Percentiles rank a stretch among this genome's conserved stretches.
Conservation (phyloP, 2,329 filamentous ascomycete genomes). For the Bisporella sp. region DNA sequence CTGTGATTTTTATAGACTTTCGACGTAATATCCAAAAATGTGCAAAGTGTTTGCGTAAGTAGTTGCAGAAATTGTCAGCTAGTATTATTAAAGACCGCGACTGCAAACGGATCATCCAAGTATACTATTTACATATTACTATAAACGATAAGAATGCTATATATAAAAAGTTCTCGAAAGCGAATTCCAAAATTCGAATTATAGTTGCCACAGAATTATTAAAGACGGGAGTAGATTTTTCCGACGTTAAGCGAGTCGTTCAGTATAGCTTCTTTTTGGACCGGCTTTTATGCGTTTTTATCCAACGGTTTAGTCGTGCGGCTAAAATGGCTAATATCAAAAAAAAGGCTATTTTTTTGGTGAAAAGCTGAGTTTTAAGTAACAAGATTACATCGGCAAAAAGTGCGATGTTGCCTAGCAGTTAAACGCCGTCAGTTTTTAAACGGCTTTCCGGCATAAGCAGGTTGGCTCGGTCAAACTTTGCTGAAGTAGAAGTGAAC, state of each 20-base stretch:
- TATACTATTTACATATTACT: not conserved
- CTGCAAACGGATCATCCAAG: not conserved
- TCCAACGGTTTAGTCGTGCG: not conserved
- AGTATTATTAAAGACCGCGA: not conserved
- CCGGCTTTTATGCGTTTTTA: not conserved
- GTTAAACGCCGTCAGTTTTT: not conserved
- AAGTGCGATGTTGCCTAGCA: not conserved
- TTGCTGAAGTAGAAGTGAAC: not conserved
- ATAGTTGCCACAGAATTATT: not conserved
- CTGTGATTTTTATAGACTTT: not conserved
- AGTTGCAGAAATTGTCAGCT: not conserved
- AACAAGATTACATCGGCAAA: not conserved
- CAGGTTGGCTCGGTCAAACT: not conserved
- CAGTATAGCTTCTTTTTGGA: not conserved
- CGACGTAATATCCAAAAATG: not conserved
- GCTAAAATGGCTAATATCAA: not conserved
- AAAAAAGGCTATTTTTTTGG: not conserved
- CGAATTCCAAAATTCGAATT: not conserved
- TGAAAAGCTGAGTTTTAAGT: not conserved
- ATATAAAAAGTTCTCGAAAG: not conserved
- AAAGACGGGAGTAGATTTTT: not conserved
- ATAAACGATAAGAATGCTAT: not conserved
- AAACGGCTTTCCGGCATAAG: not conserved
- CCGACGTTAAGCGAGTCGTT: not conserved
- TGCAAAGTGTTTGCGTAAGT: not conserved